Base-by-base conservation (phyloP, 305 asterid species). In the Fraxinus velutina region DNA sequence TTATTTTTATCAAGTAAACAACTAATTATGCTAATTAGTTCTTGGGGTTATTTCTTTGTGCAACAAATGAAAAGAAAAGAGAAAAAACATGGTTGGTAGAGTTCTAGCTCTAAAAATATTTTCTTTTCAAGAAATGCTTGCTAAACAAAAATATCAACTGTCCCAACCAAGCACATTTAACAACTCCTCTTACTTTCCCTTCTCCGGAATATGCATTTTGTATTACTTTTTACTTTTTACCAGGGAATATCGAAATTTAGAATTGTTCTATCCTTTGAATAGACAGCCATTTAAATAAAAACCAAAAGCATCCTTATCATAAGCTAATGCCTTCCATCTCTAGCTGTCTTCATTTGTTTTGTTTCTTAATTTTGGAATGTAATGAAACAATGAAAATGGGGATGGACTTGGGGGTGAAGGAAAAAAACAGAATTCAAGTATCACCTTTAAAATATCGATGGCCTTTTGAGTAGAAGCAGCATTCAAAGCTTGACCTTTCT, bases 371-470 rank as follows among this genome's bases (percentile, higher is more conserved):
- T 52, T 39, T 33, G 15, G 34, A 47, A 42, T 24, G 42, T 77
- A 15, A 37, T 21, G 10, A 15, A 27, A 19, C 66, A 55, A 66
- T 0, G 13, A 9, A 66, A 75, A 75, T 6, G 42, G 22, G 76
- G 76, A 71, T 19, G 27, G 33, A 42, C 12, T 32, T 42, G 4
- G 76, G 76, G 78, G 2, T 2, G 5, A 0, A 6, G 17, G 55
- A 30, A 8, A 27, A 3, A 8, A 22, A 24, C 13, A 19, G 15
- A 39, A 77, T 39, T 34, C 60, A 19, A 44, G 42, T 37, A 60
- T 7, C 89, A 94, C 99, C 98, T 92, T 93, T 34, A 93, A 68
- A 80, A 96, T 80, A 82, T 94, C 94, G 70, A 93, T 87, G n/a
- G 97, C 99, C 84, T 91, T 90, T 62, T 93, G 95, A 30, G 97